Conservation (phyloP, 2,329 filamentous ascomycete species). For the Fusarium anguioides region DNA sequence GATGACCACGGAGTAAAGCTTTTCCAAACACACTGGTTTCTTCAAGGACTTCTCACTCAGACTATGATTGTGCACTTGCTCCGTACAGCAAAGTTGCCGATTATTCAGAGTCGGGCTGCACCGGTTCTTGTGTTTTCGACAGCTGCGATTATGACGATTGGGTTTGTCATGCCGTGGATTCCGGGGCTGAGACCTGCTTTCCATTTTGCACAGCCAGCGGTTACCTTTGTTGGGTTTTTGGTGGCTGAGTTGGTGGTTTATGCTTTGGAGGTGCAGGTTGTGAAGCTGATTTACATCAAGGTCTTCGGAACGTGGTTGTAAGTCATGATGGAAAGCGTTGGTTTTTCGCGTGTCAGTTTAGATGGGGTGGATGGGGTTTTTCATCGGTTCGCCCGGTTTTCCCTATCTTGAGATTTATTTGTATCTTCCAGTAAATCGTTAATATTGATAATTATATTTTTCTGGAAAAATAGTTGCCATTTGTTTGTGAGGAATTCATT, state of each 20-base stretch:
- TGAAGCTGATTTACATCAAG: not conserved
- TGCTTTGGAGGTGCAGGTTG: not conserved
- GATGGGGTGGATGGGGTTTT: not conserved
- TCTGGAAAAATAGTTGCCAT: too few relatives aligned
- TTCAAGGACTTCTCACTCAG: not conserved
- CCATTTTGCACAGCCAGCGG: not conserved
- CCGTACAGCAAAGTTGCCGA: accelerated
- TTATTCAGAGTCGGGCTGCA: not conserved
- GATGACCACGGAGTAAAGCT: not conserved
- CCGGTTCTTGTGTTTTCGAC: not conserved
- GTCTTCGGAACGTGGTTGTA: not conserved
- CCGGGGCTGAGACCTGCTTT: not conserved
- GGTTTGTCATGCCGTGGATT: not conserved
- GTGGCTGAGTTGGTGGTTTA: not conserved
- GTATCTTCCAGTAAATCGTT: too few relatives aligned
- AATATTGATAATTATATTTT: too few relatives aligned
- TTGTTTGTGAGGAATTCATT: too few relatives aligned
- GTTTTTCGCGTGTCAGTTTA: too few relatives aligned
- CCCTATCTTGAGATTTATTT: not conserved
- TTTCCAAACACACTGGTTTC: not conserved
- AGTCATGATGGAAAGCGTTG: too few relatives aligned
- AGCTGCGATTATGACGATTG: not conserved
- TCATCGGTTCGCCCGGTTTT: not conserved
- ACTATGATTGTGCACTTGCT: not conserved
- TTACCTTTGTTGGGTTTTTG: not conserved